Base-by-base conservation (phyloP, 768 basidiomycete genomes). In the Termitomyces sp. region DNA sequence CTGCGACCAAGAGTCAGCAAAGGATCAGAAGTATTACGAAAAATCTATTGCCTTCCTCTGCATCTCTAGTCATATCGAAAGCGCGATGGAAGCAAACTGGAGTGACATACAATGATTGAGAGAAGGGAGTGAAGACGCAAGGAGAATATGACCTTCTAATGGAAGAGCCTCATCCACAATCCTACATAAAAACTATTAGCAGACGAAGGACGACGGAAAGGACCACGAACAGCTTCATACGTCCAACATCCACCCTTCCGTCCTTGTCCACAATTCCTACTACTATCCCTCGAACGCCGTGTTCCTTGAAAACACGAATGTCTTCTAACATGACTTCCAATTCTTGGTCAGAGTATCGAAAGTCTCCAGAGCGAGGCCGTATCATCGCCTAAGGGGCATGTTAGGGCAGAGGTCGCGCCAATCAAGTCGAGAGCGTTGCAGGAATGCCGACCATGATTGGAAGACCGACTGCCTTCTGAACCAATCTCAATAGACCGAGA, bases 31-130 rank as follows among this genome's bases (percentile, higher is more conserved):
- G 4, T 16, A 44, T 7, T 11, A 27, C 40, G 23, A 42, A 18
- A 22, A 22, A 5, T 41, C 61, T 64, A n/a, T 36, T 59, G 84
- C 88, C 86, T 69, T 78, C 72, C 39, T 75, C 68, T 3, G 78
- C 63, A 60, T 86, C 76, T 46, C 67, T 66, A 13, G 82, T 79
- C 86, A 92, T 83, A 60, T 91, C 90, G 58, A 91, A 85, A 29
- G 89, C 89, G 52, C 89, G 75, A 63, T 91, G 89, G 66, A 91
- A 90, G 60, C 86, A 89, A 40, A 88, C 89, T 90, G 43, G 22
- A 48, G 40, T 35, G 11, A 25, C 7, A 45, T 41, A 61, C 13
- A 50, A n/a, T n/a, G n/a, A n/a, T n/a, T n/a, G 15, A 10, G 38
- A 5, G 10, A 16, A 39, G 48, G 41, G 20, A 27, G 10, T 31